Conservation (phyloP, 129 eudicot genomes). For the Centrapalus pauciflorus region DNA sequence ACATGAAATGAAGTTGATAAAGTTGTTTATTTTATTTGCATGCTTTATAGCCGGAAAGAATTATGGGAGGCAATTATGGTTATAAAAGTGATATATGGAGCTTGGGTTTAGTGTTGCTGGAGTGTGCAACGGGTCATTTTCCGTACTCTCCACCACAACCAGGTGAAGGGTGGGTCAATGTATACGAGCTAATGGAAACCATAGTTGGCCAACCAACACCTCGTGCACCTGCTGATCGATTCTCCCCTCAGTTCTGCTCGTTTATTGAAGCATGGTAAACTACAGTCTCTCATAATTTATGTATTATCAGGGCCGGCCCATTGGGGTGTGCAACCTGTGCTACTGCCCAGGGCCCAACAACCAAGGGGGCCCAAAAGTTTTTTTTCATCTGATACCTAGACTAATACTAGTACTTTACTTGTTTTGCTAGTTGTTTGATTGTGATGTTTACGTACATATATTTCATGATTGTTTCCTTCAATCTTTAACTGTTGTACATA, state of each 20-base stretch:
- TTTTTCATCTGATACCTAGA: no score
- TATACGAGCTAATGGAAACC: slow-evolving; percentile 83
- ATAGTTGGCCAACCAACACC: slow-evolving; percentile 80
- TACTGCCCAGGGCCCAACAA: no score
- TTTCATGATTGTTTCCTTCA: no score
- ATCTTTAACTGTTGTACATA: no score
- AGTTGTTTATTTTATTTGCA: slow-evolving; percentile 2
- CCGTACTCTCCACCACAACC: slow-evolving; percentile 83
- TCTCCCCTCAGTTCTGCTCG: slow-evolving; percentile 94
- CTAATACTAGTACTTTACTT: no score
- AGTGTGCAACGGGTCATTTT: slow-evolving; percentile 82
- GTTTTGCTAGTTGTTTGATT: no score
- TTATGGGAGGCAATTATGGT: slow-evolving; percentile 55
- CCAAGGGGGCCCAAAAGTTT: no score
- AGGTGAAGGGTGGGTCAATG: slow-evolving; percentile 65
- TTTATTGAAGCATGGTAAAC: slow-evolving; percentile 91
- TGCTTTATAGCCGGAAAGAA: slow-evolving; percentile 89
- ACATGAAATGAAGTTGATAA: background rate
- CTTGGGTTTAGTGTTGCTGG: slow-evolving; percentile 87
- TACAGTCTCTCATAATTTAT: background rate
- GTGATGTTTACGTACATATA: no score
- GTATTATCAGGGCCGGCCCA: no score
- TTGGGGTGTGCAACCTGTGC: no score
- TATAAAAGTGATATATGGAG: slow-evolving; percentile 96
- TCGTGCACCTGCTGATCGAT: slow-evolving; percentile 62